Base-by-base conservation (phyloP, 2,329 filamentous ascomycete species). In the Helminthosporium solani region DNA sequence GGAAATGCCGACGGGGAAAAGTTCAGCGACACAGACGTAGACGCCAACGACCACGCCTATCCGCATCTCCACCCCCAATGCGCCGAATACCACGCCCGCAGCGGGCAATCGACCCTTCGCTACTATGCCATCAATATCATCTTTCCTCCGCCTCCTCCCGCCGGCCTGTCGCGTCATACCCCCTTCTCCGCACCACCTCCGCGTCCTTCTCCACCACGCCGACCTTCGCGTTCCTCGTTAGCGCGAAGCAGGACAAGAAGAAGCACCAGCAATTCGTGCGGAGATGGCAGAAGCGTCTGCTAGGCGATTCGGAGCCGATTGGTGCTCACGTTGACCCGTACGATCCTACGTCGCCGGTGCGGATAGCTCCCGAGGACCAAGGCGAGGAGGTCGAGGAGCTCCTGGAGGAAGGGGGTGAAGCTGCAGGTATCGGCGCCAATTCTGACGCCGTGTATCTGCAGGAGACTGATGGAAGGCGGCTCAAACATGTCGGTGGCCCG, bases 401-500 rank as follows among this genome's bases (percentile, higher is more conserved):
- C 11, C 19, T 19, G 11, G 28, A 31, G n/a, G 12, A 65, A 25
- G 41, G 14, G 15, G 12, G 28, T 14, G 44, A 47, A n/a, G 21
- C 23, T 33, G 3, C 19, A 8, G 38, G 14, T 9, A 3, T n/a
- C 16, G 21, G 16, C 7, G 14, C 15, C 16, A 21, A 36, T 7
- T 19, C 19, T 5, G 31, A 33, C 14, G 21, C 35, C 15, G 15
- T 44, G 7, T 82, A 82, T 63, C 59, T 70, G 40, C 71, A 71
- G 15, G 75, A 79, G 20, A 63, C 62, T 27, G 75, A 69, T 3
- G 81, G 78, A 77, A 69, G 79, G 42, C 77, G 76, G 0, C 63
- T 86, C 47, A 73, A 78, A 53, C 70, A 67, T 40, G 72, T 86
- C 27, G 84, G 84, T 30, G 70, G 70, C 6, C 73, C 75, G 47